A percentile compares a stretch with the other conserved stretches of the same genome.
Evolutionary conservation across 2,329 filamentous ascomycete genomes (phyloP).

Genomic region (Penicillium sclerotiorum): DNA sequence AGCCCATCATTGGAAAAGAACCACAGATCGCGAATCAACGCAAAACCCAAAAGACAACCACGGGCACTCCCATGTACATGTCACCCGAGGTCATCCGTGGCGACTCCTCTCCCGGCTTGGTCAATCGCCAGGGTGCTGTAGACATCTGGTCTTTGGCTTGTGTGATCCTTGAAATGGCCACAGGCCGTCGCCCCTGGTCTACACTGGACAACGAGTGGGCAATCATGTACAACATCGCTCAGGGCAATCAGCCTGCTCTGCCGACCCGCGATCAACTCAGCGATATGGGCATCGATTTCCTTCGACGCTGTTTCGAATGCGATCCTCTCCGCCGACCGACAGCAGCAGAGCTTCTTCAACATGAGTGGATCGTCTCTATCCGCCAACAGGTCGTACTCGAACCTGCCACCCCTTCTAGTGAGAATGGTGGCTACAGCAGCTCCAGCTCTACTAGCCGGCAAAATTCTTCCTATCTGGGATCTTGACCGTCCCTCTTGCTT

Average conservation of each 20-base stretch:
- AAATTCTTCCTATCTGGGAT: conserved; percentile 31
- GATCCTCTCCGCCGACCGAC: conserved; percentile 78
- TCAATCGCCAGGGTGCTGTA: conserved; percentile 79
- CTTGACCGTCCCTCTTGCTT: not conserved
- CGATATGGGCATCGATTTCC: conserved; percentile 80
- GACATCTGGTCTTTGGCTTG: conserved; percentile 97
- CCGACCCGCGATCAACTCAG: conserved; percentile 83
- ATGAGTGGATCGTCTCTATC: conserved; percentile 76
- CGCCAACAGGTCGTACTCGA: conserved; percentile 52
- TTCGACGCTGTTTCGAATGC: conserved; percentile 81
- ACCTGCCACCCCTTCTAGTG: conserved; percentile 42
- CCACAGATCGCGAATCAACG: conserved; percentile 33
- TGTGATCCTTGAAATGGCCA: conserved; percentile 97
- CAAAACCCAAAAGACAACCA: conserved; percentile 83
- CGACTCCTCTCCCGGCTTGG: conserved; percentile 69
- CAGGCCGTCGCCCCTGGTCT: conserved; percentile 90
- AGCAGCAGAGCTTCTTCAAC: conserved; percentile 86
- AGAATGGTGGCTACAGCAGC: conserved; percentile 35
- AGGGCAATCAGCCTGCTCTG: conserved; percentile 87
- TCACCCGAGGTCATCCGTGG: conserved; percentile 98
- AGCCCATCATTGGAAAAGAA: conserved; percentile 34
- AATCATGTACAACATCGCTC: conserved; percentile 99
- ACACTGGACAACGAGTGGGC: conserved; percentile 98
- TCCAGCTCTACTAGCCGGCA: conserved; percentile 33
- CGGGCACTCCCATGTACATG: conserved; percentile 99